Base-by-base conservation (phyloP, 202 grass and related monocot species). In the Brachypodium distachyon region DNA sequence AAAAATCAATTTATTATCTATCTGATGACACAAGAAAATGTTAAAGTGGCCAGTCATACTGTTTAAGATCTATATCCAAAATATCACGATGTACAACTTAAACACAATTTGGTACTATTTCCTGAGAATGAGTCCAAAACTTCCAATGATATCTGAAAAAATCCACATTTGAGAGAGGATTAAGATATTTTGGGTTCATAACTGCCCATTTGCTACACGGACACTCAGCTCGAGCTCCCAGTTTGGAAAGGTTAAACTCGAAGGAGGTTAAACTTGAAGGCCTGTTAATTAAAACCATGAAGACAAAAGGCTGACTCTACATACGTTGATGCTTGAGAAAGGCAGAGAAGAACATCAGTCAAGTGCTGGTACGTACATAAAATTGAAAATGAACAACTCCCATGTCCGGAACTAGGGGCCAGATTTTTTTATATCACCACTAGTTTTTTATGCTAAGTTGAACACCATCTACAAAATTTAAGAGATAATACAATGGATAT, bases 21-120 rank as follows among this genome's bases (percentile, higher is more conserved):
- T 56, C 27, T 41, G 41, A 72, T 57, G n/a, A 12, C 21, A 51
- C 68, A 37, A 56, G 12, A 2, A 74, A 39, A 44, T 69, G 21
- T 5, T 70, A 39, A 57, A 17, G 25, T 12, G 34, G 69, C 18
- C 38, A 72, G 56, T n/a, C 58, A 34, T 49, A 80, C 7, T 34
- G 14, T 23, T 66, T 29, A 62, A 37, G 13, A 52, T 82, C 12
- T 56, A 71, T 58, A 40, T 34, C 31, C 39, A 73, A 78, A 82
- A 57, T 49, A 51, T 17, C 54, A 62, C 7, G 23, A 3, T 25
- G 52, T 74, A 58, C 28, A 44, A 40, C n/a, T 63, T 40, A 64
- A 64, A 64, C 34, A 60, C 21, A 42, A 80, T 48, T 3, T 18
- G 12, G 14, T 18, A n/a, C 21, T 68, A 34, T 26, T 46, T 65